Base-by-base conservation (phyloP, 257 asterid species). In the Ligustrum vulgare region DNA sequence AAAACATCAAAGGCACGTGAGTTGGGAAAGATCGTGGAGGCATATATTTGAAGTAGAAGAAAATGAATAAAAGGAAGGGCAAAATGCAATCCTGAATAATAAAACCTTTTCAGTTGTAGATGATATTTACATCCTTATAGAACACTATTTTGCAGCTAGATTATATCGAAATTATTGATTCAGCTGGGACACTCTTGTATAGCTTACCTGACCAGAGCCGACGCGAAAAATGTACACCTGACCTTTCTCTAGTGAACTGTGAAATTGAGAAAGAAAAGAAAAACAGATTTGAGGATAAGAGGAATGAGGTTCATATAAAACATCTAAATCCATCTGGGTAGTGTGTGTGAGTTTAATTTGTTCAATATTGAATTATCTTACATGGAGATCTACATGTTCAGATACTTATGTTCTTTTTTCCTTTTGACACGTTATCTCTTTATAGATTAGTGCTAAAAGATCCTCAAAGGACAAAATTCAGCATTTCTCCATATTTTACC, bases 201-300 rank as follows among this genome's bases (percentile, higher is more conserved):
- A 54, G 68, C 77, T 85, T 83, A 94, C 99, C 97, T 92, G 99
- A 71, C 86, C 99, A 73, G 99, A 62, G 18, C 99, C 99, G 6
- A 92, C 94, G 16, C 98, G 94, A 82, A 94, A 94, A 75, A 94
- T 91, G 75, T 92, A 94, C 43, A 75, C 82, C 81, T 69, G 96
- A 3, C 97, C 91, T 82, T 93, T 94, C 90, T 94, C 99, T 87
- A 94, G 82, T 60, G 99, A 94, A 84, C 99, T 94, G 83, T 49
- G 72, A 76, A 83, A 75, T 65, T 79, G 63, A 23, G 20, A 79
- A 71, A 25, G 34, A 28, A 36, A 69, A 45, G 60, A 56, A 63
- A 35, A 69, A n/a, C 11, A 69, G 63, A 41, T 70, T 54, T 54
- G 25, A 54, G 54, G 54, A 45, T 54, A n/a, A 20, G 23, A 49